Evolutionary conservation across 2,329 filamentous ascomycete species (phyloP), one percentile per base, ranked within the genome.

Genomic region (Ustulina deusta): DNA sequence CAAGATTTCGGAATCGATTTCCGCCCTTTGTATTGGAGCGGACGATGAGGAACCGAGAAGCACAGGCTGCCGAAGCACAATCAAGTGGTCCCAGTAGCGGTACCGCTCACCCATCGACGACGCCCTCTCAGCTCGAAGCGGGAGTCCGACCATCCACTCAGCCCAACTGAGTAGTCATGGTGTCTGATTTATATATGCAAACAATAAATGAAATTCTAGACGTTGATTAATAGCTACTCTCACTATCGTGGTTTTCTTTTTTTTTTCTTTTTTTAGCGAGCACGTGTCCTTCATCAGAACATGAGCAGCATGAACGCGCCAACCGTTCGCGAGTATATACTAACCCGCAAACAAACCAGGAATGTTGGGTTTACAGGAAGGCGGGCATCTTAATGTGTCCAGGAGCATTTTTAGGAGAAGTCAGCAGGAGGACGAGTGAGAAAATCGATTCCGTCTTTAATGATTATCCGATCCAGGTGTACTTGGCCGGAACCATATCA

Each of bases 41-140:
- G 13, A 10, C 71, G 40, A 69, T 75, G 71, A 69, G 73, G 66
- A 74, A 73, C 36, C 75, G 73, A 48, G 74, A 74, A 46, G 71
- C 51, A 27, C 67, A 74, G 48, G 61, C 69, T 42, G 32, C 60
- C 1, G 66, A 67, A 27, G 48, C 71, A 1, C 61, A 58, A 40
- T 15, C 38, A 63, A 7, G 71, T 72, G 15, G 69, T 69, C 22
- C 69, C 17, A 64, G 42, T 40, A 75, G 76, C 10, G 75, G 73
- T 25, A 71, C 76, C 11, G 77, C 68, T 22, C 59, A 70, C 10
- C 36, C 77, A 10, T 66, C 75, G 1, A 69, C 73, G 32, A 84
- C 83, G 11, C 83, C 83, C 6, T 83, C 82, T 58, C 83, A 85
- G 70, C 78, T 85, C 11, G 83, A 85, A 74, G 79, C 83, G 27